phyloP scores from a whole-genome alignment of 257 asterid genomes.

The Solanum corneliomulleri region DNA sequence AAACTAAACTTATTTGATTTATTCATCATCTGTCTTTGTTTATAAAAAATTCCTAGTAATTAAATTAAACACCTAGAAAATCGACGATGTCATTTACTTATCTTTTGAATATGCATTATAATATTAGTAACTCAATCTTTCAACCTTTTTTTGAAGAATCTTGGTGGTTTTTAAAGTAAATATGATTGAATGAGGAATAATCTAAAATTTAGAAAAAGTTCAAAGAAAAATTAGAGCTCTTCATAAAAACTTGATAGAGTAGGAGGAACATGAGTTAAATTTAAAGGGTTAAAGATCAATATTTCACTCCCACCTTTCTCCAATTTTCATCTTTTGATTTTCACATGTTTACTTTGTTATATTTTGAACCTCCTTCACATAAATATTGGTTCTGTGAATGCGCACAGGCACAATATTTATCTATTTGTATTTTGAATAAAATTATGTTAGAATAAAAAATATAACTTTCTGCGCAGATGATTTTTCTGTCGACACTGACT shows the following conservation, averaged over 20 bases:
- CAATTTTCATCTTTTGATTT: background rate
- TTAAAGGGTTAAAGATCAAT: too few relatives aligned
- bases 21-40: background rate
- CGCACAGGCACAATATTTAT: too few relatives aligned
- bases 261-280: background rate
- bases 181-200: background rate
- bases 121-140: background rate
- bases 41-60: background rate
- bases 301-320: too few relatives aligned
- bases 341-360: background rate
- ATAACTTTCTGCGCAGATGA: too few relatives aligned
- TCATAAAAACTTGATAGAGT: background rate
- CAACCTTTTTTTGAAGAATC: too few relatives aligned
- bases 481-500: too few relatives aligned
- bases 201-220: too few relatives aligned
- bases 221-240: background rate
- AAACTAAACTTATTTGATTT: background rate
- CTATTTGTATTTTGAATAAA: too few relatives aligned
- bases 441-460: too few relatives aligned
- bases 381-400: background rate
- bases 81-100: background rate
- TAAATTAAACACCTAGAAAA: background rate
- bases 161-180: background rate
- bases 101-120: background rate
- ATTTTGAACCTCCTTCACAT: background rate